Base-by-base conservation (phyloP, 768 basidiomycete genomes). In the Clathrus columnatus region DNA sequence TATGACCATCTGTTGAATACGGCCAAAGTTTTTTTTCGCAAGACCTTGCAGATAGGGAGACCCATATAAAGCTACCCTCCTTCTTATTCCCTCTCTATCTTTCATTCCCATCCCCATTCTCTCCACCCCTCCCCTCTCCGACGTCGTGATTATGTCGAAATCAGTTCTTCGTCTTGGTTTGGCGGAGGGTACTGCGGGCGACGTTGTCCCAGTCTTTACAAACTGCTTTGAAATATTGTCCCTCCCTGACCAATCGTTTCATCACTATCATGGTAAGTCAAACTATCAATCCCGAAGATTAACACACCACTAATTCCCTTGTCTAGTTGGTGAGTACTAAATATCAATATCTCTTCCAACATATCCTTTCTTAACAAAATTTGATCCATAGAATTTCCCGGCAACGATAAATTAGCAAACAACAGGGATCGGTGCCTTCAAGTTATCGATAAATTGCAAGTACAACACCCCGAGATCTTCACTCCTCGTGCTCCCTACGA, bases 191-290 rank as follows among this genome's bases (percentile, higher is more conserved):
- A 26, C 17, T 17, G 32, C 27, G n/a, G 21, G 49, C 16, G 49
- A 32, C 27, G 5, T 24, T n/a, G 59, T 68, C 24, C 59, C 60
- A n/a, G 72, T 72, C 2, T 14, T 50, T 0, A 72, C 72, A 0
- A 72, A 72, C 27, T 69, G 67, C 0, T 73, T 67, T 54, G 64
- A 64, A 48, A 61, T 72, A 18, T 61, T 59, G 0, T 56, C 60
- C 0, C 59, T 70, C 11, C 71, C 71, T 0, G 50, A 29, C 0
- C 65, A 59, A 5, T 0, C 18, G 0, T 69, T 70, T 1, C 60
- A 60, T 43, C 70, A 71, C 11, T 71, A 69, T 32, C 68, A 69
- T 24, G 68, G 68, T 71, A 63, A 58, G 42, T 45, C 14, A 14
- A 4, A 44, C 21, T 23, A 10, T 14, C 51, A 50, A 14, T 8